These are phyloP conservation scores for Sarocladium strictum DNA, from an alignment of 2,329 filamentous ascomycete genomes.

Conservation along the genomic window DNA sequence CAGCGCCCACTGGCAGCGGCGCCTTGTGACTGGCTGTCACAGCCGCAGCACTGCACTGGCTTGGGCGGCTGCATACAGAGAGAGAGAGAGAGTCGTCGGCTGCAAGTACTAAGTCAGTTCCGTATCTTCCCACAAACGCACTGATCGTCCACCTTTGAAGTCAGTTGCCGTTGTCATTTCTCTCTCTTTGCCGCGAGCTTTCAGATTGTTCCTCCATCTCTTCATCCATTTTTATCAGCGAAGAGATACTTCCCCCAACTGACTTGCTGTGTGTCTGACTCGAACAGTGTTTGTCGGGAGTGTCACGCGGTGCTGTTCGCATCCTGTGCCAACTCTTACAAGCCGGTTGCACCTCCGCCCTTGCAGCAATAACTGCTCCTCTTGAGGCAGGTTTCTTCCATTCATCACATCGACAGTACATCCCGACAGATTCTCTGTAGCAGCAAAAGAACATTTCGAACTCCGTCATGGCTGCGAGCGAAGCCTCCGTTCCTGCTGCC, in stretches of 20 bases:
- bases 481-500: slow-evolving; percentile 26
- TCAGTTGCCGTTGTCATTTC: neutral
- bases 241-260: neutral
- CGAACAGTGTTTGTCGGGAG: neutral
- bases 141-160: neutral
- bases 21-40: neutral
- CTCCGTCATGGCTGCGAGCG: slow-evolving; percentile 32
- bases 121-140: neutral
- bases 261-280: neutral
- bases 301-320: neutral
- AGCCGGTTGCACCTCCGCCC: slow-evolving; percentile 6
- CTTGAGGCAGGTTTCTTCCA: too few relatives aligned
- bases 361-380: neutral
- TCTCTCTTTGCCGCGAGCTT: neutral
- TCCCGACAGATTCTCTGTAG: too few relatives aligned
- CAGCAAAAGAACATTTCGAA: too few relatives aligned
- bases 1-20: slow-evolving; percentile 1
- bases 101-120: neutral
- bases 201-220: neutral
- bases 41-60: neutral
- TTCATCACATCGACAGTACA: too few relatives aligned
- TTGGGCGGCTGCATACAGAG: neutral
- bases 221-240: neutral
- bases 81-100: neutral
- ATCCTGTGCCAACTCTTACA: slow-evolving; percentile 11